Conservation (phyloP, 1,284 basidiomycete species). For the Leucoagaricus sp. region DNA sequence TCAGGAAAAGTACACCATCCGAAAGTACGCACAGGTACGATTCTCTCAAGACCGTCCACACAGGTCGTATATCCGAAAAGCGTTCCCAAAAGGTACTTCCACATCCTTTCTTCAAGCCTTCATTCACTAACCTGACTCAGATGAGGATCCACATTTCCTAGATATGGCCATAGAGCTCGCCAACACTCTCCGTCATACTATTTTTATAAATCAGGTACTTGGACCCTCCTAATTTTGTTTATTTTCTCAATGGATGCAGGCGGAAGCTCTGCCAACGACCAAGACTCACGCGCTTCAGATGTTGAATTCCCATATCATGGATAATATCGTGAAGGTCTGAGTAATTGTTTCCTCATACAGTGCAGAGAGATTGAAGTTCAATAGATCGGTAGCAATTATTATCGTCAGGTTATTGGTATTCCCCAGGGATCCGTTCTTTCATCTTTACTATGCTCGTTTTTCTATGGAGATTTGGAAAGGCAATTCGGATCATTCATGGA, state of each 20-base stretch:
- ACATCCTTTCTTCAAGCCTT: background rate
- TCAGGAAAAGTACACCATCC: conserved; percentile 67
- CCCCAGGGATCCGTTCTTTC: conserved; percentile 95
- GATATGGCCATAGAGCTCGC: conserved; percentile 70
- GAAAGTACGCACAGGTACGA: conserved; percentile 63
- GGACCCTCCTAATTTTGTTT: background rate
- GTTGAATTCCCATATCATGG: conserved; percentile 86
- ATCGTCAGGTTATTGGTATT: conserved; percentile 88
- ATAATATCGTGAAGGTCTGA: conserved; percentile 86
- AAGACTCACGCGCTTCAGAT: conserved; percentile 69
- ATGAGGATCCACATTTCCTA: conserved; percentile 75
- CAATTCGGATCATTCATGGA: conserved; percentile 59
- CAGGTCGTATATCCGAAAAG: conserved; percentile 60
- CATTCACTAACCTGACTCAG: conserved; percentile 33
- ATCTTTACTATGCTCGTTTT: conserved; percentile 88
- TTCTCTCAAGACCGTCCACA: conserved; percentile 51
- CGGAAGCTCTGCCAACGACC: conserved; percentile 61
- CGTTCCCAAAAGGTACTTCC: conserved; percentile 62
- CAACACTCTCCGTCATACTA: conserved; percentile 65
- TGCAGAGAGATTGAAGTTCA: too few relatives aligned
- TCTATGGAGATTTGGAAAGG: conserved; percentile 90
- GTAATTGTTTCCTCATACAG: background rate
- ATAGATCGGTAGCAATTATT: conserved; percentile 80
- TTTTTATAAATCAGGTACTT: conserved; percentile 83
- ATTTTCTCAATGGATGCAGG: background rate